Percentiles rank a stretch among this genome's conserved stretches.
Evolutionary conservation across 1,284 basidiomycete genomes (phyloP).

Genomic region (Puccinia novopanici): DNA sequence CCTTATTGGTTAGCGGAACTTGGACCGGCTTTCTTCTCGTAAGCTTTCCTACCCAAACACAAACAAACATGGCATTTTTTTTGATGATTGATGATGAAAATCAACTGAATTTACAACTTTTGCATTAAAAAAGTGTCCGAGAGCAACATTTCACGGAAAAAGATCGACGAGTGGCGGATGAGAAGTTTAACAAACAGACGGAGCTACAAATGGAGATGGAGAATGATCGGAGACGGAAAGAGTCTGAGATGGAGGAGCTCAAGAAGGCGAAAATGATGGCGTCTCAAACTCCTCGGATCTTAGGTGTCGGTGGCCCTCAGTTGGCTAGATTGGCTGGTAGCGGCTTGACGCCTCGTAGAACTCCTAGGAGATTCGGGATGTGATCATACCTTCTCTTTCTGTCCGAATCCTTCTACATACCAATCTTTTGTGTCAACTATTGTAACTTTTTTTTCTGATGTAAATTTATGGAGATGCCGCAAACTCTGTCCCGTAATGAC

Average conservation of each 20-base stretch:
- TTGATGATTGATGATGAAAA: not conserved
- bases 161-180: constrained; percentile 71
- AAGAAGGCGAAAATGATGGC: constrained; percentile 49
- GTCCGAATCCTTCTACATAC: not conserved
- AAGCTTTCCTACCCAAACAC: no score
- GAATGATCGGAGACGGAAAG: constrained; percentile 49
- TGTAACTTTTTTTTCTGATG: no score
- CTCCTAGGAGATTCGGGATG: constrained; percentile 49
- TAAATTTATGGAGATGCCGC: no score
- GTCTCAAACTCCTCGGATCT: constrained; percentile 42
- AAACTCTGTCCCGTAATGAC: no score
- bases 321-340: constrained; percentile 42
- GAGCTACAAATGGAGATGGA: constrained; percentile 70
- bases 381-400: not conserved
- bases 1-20: constrained; percentile 78
- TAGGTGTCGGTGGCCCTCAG: constrained; percentile 46
- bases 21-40: constrained; percentile 53
- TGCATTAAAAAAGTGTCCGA: constrained; percentile 50
- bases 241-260: constrained; percentile 52
- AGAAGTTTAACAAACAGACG: constrained; percentile 83
- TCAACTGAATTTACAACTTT: constrained; percentile 49
- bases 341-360: constrained; percentile 45
- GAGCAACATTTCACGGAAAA: constrained; percentile 78
- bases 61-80: constrained; percentile 75
- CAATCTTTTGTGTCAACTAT: not conserved